Conservation (phyloP, 106 monocot genomes). For the Xerophyta viscosa region DNA sequence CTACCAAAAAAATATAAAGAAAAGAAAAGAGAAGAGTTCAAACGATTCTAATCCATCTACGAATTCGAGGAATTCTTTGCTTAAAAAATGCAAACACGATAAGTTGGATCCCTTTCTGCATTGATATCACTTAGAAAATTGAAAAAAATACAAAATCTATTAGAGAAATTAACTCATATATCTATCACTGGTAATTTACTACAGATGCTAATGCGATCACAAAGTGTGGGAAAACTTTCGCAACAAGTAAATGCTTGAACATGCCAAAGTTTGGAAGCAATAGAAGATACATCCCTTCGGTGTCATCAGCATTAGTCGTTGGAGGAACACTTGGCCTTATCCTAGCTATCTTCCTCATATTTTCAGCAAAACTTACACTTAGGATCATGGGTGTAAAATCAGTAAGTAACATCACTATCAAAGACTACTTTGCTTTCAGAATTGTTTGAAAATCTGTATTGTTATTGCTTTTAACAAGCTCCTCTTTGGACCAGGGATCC, state of each 20-base stretch:
- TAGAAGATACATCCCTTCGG: slow-evolving; percentile 64
- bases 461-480: too few species aligned
- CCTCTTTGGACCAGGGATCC: slow-evolving; percentile 22
- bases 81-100: too few species aligned
- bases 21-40: too few species aligned
- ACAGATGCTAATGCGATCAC: slow-evolving; percentile 23
- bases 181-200: not conserved
- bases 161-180: too few species aligned
- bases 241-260: slow-evolving; percentile 4
- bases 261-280: slow-evolving; percentile 1
- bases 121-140: too few species aligned
- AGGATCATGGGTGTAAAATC: slow-evolving; percentile 71
- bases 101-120: too few species aligned
- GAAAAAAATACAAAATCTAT: too few species aligned
- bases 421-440: too few species aligned
- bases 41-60: too few species aligned
- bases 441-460: too few species aligned
- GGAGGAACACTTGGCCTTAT: slow-evolving; percentile 62
- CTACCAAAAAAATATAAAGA: too few species aligned
- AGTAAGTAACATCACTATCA: slow-evolving; percentile 38
- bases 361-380: slow-evolving; percentile 40
- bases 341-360: slow-evolving; percentile 45
- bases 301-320: slow-evolving; percentile 70
- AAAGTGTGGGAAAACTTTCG: not conserved
- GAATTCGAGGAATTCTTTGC: too few species aligned